Base-by-base conservation (phyloP, 805 yeast genomes). In the Spathaspora girioi region DNA sequence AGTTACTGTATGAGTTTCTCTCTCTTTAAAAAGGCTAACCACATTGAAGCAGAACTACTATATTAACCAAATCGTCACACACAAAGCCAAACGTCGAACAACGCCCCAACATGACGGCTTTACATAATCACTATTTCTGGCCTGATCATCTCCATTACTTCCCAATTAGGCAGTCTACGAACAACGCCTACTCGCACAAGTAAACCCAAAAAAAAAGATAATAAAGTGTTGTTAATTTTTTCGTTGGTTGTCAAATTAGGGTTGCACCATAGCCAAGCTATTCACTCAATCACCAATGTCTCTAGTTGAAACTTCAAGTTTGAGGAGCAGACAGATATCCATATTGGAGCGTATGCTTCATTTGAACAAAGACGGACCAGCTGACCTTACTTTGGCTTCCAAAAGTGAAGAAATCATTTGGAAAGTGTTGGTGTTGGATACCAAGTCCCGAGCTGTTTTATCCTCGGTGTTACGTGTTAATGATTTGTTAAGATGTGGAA, bases 391-490 rank as follows among this genome's bases (percentile, higher is more conserved):
- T 8, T 76, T 80, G 38, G 78, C 85, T 7, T 70, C 78, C 18
- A 79, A 78, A 53, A 80, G 76, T 47, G 88, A 84, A 58, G 90
- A 86, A 56, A 77, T 89, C 50, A 77, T 86, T 27, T 94, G 99
- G 99, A 94, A 94, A 64, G 96, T 89, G 8, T 77, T 94, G 46
- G 81, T 94, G 5, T 77, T 94, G 57, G 99, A 94, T 66, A 67
- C 76, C 40, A 80, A 84, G 52, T 88, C 97, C 41, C 88, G 96
- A 29, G 87, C 87, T 15, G 86, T 94, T 42, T 81, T 94, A 6
- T 91, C 97, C 2, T 87, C 96, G 6, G 93, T 94, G n/a, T 70
- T 94, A 50, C 77, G 98, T 53, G 97, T 93, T 54, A 90, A 90
- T 60, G 99, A 96, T 66, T 75, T 94, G 57, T 77, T 94, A 59